Evolutionary conservation across 2,329 filamentous ascomycete genomes (phyloP), one percentile per base, ranked within the genome.

Genomic region (Lecanoromycetidae sp.): DNA sequence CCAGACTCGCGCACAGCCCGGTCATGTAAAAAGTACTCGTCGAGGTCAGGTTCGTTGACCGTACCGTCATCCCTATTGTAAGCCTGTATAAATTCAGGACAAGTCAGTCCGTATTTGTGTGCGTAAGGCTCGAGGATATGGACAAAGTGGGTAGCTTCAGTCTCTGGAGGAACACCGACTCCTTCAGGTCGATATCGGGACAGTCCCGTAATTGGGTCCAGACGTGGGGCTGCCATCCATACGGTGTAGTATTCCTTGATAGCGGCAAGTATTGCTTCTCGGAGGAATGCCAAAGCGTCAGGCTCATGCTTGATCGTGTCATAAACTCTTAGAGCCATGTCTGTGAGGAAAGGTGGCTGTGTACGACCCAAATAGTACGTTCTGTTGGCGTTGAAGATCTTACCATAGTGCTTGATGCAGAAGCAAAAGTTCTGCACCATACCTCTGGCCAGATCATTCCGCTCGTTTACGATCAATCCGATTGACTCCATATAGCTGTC

Each of bases 401-500:
- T 98, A 58, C 88, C 90, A 61, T 98, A 98, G 65, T 96, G 90
- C 63, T 88, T 82, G 65, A 98, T 96, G 67, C 87, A 94, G 71
- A 98, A 98, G 65, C 87, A 93, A 64, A 96, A 96, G 69, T 98
- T 94, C 57, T 77, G 73, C 44, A 96, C 90, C 87, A 96, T 96
- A 43, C 82, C 77, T 69, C 95, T 94, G 55, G 87, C 87, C 17
- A 87, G 80, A 50, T 84, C 81, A 30, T 23, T 29, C 13, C 44
- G 35, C 17, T 53, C 44, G 19, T 42, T 48, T 61, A 90, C 84
- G 49, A 96, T 71, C 48, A 98, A 74, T 15, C 91, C 91, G 3
- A 98, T 72, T 3, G 90, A 91, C 63, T 90, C 86, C 88, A 98
- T 95, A 70, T 96, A 98, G 63, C 87, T 95, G 66, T 98, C 91